Base-by-base conservation (phyloP, 2,329 filamentous ascomycete genomes). In the Fusarium palustre region DNA sequence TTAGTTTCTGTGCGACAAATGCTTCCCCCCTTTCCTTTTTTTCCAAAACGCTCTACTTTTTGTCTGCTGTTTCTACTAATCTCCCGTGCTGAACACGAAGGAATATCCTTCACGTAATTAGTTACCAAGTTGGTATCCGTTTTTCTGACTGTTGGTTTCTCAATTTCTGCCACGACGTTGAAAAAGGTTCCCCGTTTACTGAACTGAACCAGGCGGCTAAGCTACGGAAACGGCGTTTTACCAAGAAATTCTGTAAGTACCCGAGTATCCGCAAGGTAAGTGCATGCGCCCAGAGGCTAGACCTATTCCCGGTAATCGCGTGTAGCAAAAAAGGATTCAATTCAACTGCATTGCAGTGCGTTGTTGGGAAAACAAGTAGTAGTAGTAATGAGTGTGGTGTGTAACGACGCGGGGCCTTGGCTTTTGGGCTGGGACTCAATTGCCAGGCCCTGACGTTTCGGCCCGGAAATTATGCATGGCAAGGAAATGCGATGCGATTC, bases 391-490 rank as follows among this genome's bases (percentile, higher is more conserved):
- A 25, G 25, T 28, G 28, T 31, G 30, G 48, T 24, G 24, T 31
- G 55, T 20, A 12, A 39, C 36, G 15, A 20, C 28, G 28, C 10
- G 7, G 18, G 34, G 24, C 28, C 42, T 53, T 56, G 31, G 47
- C 59, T 59, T 36, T 38, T 49, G 45, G 22, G 48, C 41, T 50
- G 57, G 57, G 41, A 41, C 60, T 39, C 25, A 39, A 31, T 41
- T 39, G 30, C 39, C 49, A 39, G 34, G 45, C 61, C 69, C 58
- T 72, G 71, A 68, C 71, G 71, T 74, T 73, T 74, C 72, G 71
- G 72, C 54, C 68, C 72, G 72, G 71, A 64, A 58, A 65, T 63
- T 54, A 68, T 74, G 72, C 71, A 71, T 74, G 71, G 62, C 69
- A 66, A 56, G 15, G 15, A 45, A 3, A 48, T 9, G 16, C 15